Evolutionary conservation across 495 filamentous ascomycete species (phyloP).

Genomic region (Neurospora tetrasperma): DNA sequence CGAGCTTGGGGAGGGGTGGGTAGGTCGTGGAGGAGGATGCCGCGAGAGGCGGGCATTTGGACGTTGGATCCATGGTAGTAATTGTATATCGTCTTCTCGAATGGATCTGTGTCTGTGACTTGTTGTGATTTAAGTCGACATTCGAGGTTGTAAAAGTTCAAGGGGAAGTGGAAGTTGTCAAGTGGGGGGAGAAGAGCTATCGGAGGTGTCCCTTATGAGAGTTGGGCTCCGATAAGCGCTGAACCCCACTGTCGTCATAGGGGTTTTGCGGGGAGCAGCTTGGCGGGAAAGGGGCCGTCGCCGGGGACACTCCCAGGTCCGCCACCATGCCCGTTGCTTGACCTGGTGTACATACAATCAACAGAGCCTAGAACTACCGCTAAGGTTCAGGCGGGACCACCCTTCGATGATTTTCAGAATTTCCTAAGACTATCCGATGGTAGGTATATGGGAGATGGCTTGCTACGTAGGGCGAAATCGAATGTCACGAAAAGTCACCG

Average conservation of each 20-base stretch:
- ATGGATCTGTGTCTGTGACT: not conserved
- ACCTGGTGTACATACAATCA: not conserved
- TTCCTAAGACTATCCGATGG: no score
- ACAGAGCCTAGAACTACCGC: not conserved
- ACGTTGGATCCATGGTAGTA: not conserved
- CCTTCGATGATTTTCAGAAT: no score
- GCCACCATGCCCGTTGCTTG: not conserved
- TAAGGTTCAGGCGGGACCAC: no score
- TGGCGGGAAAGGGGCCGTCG: not conserved
- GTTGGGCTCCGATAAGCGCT: not conserved
- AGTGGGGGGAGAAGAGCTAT: not conserved
- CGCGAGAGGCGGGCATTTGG: not conserved
- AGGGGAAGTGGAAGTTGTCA: not conserved
- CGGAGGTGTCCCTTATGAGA: not conserved
- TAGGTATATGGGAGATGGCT: not conserved
- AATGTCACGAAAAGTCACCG: not conserved
- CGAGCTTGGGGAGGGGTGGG: slow-evolving; percentile 18
- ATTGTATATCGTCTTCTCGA: not conserved
- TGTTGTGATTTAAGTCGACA: not conserved
- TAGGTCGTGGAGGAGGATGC: not conserved
- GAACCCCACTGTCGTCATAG: not conserved
- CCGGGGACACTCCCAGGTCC: not conserved
- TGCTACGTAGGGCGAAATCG: not conserved
- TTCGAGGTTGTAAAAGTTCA: not conserved
- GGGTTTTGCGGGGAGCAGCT: not conserved